Evolutionary conservation across 1,139 yeast genomes (phyloP).

Genomic region (Kodamaea anthophila): DNA sequence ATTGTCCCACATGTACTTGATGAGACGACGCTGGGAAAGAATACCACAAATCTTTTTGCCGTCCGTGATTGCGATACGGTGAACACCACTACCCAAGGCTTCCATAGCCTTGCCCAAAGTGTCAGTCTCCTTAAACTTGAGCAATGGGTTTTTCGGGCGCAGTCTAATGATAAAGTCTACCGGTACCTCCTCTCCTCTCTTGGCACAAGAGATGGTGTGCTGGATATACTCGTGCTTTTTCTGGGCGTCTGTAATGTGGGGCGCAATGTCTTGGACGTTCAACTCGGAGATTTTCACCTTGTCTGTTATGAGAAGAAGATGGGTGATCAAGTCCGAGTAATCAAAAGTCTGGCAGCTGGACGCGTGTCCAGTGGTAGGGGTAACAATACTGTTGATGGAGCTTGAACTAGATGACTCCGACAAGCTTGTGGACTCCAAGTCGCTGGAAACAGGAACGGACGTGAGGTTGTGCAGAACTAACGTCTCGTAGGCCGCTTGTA

Average conservation of each 20-base stretch:
- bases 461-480: constrained; percentile 69
- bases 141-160: constrained; percentile 83
- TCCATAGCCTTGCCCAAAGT: constrained; percentile 71
- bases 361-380: too few relatives aligned
- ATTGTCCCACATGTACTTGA: constrained; percentile 84
- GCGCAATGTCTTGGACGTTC: constrained; percentile 22
- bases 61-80: constrained; percentile 78
- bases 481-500: constrained; percentile 82
- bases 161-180: constrained; percentile 72
- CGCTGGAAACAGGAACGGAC: constrained; percentile 66
- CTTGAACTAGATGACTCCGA: too few relatives aligned
- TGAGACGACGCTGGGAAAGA: constrained; percentile 80
- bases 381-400: too few relatives aligned
- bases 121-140: constrained; percentile 64
- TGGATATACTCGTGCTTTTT: constrained; percentile 24
- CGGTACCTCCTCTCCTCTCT: constrained; percentile 67
- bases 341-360: constrained; percentile 76
- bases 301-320: constrained; percentile 68
- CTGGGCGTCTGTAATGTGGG: constrained; percentile 9
- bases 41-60: constrained; percentile 57
- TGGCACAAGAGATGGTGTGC: constrained; percentile 43
- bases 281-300: constrained; percentile 42
- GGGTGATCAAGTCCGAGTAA: constrained; percentile 85
- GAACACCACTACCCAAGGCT: constrained; percentile 86
- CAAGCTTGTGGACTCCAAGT: constrained; percentile 38